Evolutionary conservation across 331 rosid genomes (phyloP).

Genomic region (Saraca asoca): DNA sequence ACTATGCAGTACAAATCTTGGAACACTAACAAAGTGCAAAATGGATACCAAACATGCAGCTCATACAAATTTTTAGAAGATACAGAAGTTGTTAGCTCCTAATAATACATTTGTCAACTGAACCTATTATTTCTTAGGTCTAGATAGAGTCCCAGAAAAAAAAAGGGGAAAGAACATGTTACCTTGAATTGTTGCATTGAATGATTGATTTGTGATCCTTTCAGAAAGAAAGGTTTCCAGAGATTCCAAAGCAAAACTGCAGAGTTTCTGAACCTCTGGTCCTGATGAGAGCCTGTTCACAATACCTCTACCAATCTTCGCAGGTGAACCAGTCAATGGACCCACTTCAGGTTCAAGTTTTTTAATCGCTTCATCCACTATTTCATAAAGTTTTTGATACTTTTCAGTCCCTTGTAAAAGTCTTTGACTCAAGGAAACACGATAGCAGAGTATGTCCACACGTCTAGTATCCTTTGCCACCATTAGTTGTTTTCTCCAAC

Average conservation of each 20-base stretch:
- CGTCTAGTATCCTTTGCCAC: conserved; percentile 87
- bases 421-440: conserved; percentile 82
- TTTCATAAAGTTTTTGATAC: conserved; percentile 57
- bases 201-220: conserved; percentile 32
- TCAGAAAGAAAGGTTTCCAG: conserved; percentile 60
- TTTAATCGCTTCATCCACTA: conserved; percentile 71
- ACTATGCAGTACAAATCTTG: conserved; percentile 12
- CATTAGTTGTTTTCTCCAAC: conserved; percentile 82
- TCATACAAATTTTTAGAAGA: neutral
- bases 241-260: conserved; percentile 73
- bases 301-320: conserved; percentile 91
- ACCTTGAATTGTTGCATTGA: conserved; percentile 56
- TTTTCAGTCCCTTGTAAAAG: conserved; percentile 72
- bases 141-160: neutral
- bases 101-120: conserved; percentile 2
- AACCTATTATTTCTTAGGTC: too few species aligned
- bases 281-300: conserved; percentile 99
- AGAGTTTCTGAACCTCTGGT: conserved; percentile 87
- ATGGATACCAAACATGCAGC: neutral
- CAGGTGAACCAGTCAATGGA: conserved; percentile 70
- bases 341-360: conserved; percentile 94
- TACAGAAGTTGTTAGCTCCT: conserved; percentile 6
- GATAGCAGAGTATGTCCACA: conserved; percentile 88
- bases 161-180: conserved; percentile 15
- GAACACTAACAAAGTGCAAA: conserved; percentile 23